Evolutionary conservation across 1,284 basidiomycete genomes (phyloP), one percentile per base, ranked within the genome.

Genomic region (Trichosporon ovoides): DNA sequence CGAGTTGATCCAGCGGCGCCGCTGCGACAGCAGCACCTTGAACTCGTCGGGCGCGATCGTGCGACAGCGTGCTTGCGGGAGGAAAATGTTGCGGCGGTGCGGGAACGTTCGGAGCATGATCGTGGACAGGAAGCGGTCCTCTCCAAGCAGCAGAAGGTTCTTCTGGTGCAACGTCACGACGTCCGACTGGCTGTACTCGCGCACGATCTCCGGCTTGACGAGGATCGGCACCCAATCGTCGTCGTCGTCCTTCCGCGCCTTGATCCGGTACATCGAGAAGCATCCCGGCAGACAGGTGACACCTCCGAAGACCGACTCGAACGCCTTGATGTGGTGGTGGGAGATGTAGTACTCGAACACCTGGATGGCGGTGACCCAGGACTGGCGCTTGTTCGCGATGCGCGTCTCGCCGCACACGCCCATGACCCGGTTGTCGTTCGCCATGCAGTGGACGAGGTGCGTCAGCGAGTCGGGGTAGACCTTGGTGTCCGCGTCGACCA

Each of bases 201-300:
- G 88, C 56, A 96, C 91, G 60, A 99, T 96, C 76, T 98, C 93
- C 12, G 95, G 94, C 72, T 98, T 97, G 76, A 91, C 87, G 70
- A 99, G 89, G 65, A 99, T 85, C 3, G 96, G 96, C 4, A 99
- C 85, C 96, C 96, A 98, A 73, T 98, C 95, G 65, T 94, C 90
- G 58, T 91, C 91, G 50, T 83, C 83, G 19, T 83, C 75, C 72
- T 87, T 92, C 61, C 94, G 84, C 5, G 94, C 93, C 79, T 99
- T 99, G 76, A 99, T 83, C 53, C 96, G 84, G 80, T 98, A 98
- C 92, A 99, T 98, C 49, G 93, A 97, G 82, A 99, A 99, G 79
- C 96, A 98, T 20, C 96, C 96, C 0, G 96, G 96, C 43, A 98
- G 80, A 82, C 96, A 99, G 14, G 96, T 94, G 57, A 99, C 96